These are phyloP conservation scores for Aspergillus steynii DNA, from an alignment of 495 filamentous ascomycete genomes.

Conservation along the genomic window DNA sequence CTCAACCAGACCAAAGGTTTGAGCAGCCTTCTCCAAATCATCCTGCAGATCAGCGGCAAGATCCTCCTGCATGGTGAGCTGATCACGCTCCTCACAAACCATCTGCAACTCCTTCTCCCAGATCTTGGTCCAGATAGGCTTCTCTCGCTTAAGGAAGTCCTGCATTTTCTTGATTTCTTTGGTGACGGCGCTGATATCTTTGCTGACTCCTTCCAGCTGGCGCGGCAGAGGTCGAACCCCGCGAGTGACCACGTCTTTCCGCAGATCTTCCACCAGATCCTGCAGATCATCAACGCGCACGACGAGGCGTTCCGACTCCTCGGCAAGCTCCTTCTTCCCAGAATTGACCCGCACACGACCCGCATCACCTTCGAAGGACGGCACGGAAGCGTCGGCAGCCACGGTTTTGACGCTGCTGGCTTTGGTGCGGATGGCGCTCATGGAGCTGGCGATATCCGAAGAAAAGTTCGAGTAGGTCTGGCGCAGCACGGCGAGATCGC, in stretches of 20 bases:
- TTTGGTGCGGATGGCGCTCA: conserved; percentile 77
- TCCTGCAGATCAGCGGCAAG: conserved; percentile 88
- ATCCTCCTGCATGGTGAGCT: conserved; percentile 92
- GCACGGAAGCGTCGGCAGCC: conserved; percentile 64
- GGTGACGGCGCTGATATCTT: conserved; percentile 78
- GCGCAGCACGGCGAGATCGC: conserved; percentile 87
- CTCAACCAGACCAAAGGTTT: conserved; percentile 93
- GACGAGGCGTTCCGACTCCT: conserved; percentile 85
- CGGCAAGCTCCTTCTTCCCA: conserved; percentile 80
- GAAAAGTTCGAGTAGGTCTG: conserved; percentile 92
- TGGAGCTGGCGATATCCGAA: conserved; percentile 82
- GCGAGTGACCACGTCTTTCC: conserved; percentile 92
- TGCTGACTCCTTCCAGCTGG: conserved; percentile 82
- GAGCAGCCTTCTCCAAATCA: conserved; percentile 88
- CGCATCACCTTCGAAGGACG: conserved; percentile 64
- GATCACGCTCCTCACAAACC: conserved; percentile 92
- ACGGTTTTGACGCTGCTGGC: conserved; percentile 75
- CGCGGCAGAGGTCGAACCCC: conserved; percentile 91
- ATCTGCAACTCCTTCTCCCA: conserved; percentile 96
- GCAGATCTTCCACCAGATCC: conserved; percentile 93
- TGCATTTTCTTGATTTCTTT: conserved; percentile 94
- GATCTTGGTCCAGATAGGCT: conserved; percentile 95
- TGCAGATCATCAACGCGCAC: conserved; percentile 92
- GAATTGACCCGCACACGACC: conserved; percentile 81
- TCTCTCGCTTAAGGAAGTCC: conserved; percentile 86